Conservation (phyloP, 2,329 filamentous ascomycete genomes). For the Colletotrichum gigasporum region DNA sequence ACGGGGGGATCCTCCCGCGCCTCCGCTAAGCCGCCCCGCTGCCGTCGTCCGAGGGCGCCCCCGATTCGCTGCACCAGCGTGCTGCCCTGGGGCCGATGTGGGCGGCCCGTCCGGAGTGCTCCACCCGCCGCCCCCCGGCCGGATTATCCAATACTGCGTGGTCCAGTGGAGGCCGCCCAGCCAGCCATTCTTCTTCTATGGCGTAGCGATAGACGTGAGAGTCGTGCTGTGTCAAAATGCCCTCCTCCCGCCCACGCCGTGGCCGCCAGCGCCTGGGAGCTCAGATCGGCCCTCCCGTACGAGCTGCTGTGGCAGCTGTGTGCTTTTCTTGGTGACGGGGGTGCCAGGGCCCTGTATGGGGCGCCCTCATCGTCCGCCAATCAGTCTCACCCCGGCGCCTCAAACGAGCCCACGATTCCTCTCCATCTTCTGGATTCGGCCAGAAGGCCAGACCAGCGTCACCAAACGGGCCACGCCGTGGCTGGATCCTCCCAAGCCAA, state of each 20-base stretch:
- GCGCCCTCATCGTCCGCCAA: neutral
- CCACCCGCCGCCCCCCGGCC: too few relatives aligned
- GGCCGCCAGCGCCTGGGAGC: conserved; percentile 9
- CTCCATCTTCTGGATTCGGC: neutral
- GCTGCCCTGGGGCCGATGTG: conserved; percentile 5
- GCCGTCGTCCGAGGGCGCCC: neutral
- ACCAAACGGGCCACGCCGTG: neutral
- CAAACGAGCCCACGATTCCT: neutral
- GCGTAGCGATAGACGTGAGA: neutral
- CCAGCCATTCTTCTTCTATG: neutral
- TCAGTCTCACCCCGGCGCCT: neutral
- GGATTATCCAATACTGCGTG: neutral
- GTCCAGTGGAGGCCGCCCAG: too few relatives aligned
- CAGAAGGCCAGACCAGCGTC: neutral
- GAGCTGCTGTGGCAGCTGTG: too few relatives aligned
- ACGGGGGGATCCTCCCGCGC: neutral
- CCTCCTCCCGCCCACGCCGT: conserved; percentile 7
- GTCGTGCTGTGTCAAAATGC: conserved; percentile 15
- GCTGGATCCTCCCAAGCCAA: neutral
- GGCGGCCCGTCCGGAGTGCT: conserved; percentile 6
- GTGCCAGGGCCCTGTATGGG: neutral
- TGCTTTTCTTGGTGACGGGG: conserved; percentile 27
- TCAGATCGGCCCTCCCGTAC: conserved; percentile 5
- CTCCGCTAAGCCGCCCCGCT: conserved; percentile 8
- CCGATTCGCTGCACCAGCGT: conserved; percentile 6